Evolutionary conservation across 108 stramenopile genomes (phyloP).

Genomic region (Mediolabrus comicus): DNA sequence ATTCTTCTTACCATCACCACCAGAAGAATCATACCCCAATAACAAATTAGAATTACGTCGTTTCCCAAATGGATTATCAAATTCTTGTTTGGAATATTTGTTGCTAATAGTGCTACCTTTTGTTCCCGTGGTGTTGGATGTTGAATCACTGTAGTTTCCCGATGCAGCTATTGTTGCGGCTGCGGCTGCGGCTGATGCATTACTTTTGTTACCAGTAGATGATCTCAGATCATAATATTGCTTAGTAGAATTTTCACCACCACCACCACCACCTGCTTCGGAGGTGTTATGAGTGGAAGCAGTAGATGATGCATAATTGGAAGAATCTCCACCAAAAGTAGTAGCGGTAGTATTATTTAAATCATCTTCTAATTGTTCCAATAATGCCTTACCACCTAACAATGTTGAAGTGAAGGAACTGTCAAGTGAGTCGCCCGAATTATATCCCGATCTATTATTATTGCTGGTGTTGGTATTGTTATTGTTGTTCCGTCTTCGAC

Average conservation of each 20-base stretch:
- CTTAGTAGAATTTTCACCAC: neutral
- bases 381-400: neutral
- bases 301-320: neutral
- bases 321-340: neutral
- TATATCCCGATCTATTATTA: neutral
- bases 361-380: neutral
- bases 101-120: too few species aligned
- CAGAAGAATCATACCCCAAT: neutral
- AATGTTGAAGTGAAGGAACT: conserved; percentile 7
- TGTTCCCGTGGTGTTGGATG: neutral
- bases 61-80: neutral
- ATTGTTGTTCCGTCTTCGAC: too few species aligned
- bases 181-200: neutral
- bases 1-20: neutral
- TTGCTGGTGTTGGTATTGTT: neutral
- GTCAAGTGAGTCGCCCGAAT: neutral
- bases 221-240: neutral
- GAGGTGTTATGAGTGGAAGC: too few species aligned
- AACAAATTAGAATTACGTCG: neutral
- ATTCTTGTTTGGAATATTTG: neutral
- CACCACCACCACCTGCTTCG: neutral
- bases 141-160: neutral
- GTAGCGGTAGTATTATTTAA: neutral
- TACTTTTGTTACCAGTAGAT: neutral
- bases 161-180: too few species aligned